Evolutionary conservation across 495 filamentous ascomycete species (phyloP), one percentile per base, ranked within the genome.

Genomic region (Neurospora tetraspora): DNA sequence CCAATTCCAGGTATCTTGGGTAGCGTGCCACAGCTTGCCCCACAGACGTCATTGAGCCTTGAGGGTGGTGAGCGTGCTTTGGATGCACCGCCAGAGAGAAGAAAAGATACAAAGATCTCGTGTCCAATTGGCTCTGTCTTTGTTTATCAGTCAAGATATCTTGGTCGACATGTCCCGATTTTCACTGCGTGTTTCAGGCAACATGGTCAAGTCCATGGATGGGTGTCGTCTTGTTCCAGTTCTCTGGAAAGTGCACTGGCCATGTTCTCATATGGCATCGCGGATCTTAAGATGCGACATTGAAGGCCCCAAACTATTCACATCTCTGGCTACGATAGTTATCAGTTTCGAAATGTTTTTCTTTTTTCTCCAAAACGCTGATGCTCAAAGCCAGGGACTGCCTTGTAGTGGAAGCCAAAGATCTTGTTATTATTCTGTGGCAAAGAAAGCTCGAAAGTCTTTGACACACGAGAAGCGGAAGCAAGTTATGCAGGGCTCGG

Each of bases 31-130:
- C 72, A 71, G 42, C 27, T 43, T 27, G 69, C 45, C 47, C 74
- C 74, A 74, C 16, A 73, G 69, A 76, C 74, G 74, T 76, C 74
- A 76, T 76, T 45, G 72, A 70, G 69, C 47, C 38, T 70, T 71
- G 27, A 61, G 12, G 53, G 53, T 43, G 40, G 40, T 45, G 42
- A 23, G 9, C 9, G 43, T 47, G 43, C 43, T 47, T n/a, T 14
- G 14, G 43, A 45, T 20, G 43, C 18, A 20, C 16, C 3, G 42
- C 12, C 53, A 61, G 9, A 61, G 23, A 31, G 8, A 23, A 16
- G 23, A 8, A 61, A 31, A 61, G 12, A 31, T 34, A 61, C 12
- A 61, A 61, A 16, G 23, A 61, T 31, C 23, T 31, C 12, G 47
- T n/a, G n/a, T n/a, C n/a, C n/a, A n/a, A 61, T 61, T 61, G 27